Evolutionary conservation across 495 filamentous ascomycete species (phyloP).

Genomic region (Penicillium flavigenum): DNA sequence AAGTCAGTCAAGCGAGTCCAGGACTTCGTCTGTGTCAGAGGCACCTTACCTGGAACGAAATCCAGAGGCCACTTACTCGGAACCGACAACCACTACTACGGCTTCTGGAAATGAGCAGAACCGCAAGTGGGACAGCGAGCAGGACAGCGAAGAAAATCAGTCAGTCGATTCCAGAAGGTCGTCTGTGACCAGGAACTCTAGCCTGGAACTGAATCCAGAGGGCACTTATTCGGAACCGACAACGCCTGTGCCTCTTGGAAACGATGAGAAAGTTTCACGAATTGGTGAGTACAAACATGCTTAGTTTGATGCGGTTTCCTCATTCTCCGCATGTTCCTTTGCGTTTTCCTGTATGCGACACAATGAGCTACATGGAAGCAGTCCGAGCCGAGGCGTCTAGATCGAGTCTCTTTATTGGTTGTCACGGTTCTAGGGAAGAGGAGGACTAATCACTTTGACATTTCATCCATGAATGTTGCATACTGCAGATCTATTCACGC

Average conservation of each 20-base stretch:
- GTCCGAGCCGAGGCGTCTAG: neutral
- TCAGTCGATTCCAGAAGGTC: neutral
- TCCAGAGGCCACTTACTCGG: neutral
- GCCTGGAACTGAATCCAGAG: neutral
- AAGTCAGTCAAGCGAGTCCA: neutral
- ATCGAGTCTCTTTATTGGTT: conserved; percentile 16
- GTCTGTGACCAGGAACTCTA: neutral
- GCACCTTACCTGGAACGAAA: neutral
- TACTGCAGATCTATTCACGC: neutral
- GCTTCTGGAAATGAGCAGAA: conserved; percentile 1
- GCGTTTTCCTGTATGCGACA: neutral
- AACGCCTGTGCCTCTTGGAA: neutral
- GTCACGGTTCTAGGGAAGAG: conserved; percentile 29
- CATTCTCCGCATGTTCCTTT: neutral
- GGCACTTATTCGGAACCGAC: neutral
- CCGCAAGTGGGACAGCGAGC: neutral
- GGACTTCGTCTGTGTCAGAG: neutral
- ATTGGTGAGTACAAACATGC: conserved; percentile 31
- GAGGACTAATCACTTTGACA: neutral
- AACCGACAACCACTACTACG: neutral
- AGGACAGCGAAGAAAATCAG: neutral
- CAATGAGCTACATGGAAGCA: neutral
- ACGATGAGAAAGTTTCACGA: conserved; percentile 6
- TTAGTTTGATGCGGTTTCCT: neutral
- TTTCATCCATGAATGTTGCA: neutral